phyloP scores from a whole-genome alignment of 2,329 filamentous ascomycete species.

The Xylariaceae sp. region DNA sequence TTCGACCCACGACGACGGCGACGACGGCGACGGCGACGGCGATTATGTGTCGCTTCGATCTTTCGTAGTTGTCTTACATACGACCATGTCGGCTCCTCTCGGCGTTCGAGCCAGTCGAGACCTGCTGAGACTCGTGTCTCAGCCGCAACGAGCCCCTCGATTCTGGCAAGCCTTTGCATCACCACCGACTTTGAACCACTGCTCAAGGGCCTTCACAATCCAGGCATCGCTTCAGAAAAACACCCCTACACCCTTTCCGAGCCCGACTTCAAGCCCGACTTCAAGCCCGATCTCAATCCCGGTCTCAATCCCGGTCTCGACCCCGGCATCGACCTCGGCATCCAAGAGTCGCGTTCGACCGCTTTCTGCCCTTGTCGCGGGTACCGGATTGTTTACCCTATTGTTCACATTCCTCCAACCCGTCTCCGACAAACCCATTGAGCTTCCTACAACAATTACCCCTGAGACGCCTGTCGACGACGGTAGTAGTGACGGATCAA shows the following conservation, averaged over 20 bases:
- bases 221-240: constrained; percentile 17
- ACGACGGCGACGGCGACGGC: background rate
- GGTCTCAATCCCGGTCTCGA: too few species aligned
- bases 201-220: constrained; percentile 14
- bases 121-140: constrained; percentile 16
- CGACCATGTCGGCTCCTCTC: constrained; percentile 10
- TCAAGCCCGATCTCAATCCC: background rate
- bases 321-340: background rate
- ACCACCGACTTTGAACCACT: constrained; percentile 1
- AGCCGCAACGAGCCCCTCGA: constrained; percentile 14
- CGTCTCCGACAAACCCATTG: constrained; percentile 17
- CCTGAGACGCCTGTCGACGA: constrained; percentile 21
- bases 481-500: constrained; percentile 39
- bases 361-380: constrained; percentile 26
- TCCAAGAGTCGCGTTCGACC: constrained; percentile 15
- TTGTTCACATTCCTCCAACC: constrained; percentile 27
- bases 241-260: constrained; percentile 8
- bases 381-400: constrained; percentile 26
- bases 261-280: background rate
- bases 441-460: constrained; percentile 9
- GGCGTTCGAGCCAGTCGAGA: constrained; percentile 14
- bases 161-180: constrained; percentile 12
- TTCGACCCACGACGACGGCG: background rate
- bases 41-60: constrained; percentile 6
- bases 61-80: background rate